Evolutionary conservation across 768 basidiomycete species (phyloP).

Genomic region (Piloderma croceum): DNA sequence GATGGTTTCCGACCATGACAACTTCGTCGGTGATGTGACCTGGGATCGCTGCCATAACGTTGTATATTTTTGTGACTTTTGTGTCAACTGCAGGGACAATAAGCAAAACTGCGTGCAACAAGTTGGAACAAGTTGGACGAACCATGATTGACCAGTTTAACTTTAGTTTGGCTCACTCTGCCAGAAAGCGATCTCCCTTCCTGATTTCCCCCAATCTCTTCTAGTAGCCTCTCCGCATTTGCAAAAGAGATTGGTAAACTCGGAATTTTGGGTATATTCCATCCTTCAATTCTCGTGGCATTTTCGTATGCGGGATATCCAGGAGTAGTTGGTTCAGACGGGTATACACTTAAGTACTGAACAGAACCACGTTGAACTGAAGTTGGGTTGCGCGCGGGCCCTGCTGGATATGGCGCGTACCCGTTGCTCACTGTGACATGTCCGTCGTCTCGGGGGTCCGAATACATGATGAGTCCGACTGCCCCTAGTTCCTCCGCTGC

Average conservation of each 20-base stretch:
- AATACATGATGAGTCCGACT: conserved; percentile 73
- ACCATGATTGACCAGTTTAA: conserved; percentile 57
- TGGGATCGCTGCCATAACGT: conserved; percentile 77
- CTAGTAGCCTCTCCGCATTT: conserved; percentile 68
- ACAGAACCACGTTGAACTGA: conserved; percentile 86
- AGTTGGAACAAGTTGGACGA: conserved; percentile 4
- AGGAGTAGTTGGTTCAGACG: conserved; percentile 82
- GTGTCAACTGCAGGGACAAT: conserved; percentile 49
- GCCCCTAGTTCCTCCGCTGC: conserved; percentile 82
- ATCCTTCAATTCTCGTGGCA: conserved; percentile 53
- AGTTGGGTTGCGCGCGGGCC: conserved; percentile 82
- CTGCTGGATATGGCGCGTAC: conserved; percentile 71
- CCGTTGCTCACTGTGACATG: conserved; percentile 71
- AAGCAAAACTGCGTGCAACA: background rate
- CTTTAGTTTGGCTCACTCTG: conserved; percentile 38
- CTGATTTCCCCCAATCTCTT: conserved; percentile 43
- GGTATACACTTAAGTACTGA: conserved; percentile 59
- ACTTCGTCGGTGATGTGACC: conserved; percentile 82
- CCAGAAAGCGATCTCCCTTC: conserved; percentile 34
- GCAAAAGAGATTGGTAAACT: conserved; percentile 88
- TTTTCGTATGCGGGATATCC: conserved; percentile 84
- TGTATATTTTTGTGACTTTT: conserved; percentile 87
- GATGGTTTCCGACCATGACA: conserved; percentile 81
- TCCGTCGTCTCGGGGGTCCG: conserved; percentile 84
- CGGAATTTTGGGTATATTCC: conserved; percentile 68